phyloP scores from a whole-genome alignment of 495 filamentous ascomycete genomes.

The Aspergillus kassunensis region DNA sequence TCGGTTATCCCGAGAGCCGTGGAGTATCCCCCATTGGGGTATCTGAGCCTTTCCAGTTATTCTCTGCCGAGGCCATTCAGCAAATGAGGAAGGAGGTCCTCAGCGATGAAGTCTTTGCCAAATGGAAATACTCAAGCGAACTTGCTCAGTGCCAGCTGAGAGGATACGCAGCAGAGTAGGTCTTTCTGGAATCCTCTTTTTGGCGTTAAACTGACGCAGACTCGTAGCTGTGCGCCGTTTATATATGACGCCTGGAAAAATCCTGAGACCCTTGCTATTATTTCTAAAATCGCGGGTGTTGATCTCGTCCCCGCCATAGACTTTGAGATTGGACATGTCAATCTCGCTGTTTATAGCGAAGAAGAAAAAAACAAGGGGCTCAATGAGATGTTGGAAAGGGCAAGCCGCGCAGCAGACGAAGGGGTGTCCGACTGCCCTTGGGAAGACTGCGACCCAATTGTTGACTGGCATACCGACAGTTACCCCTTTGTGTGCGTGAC shows the following conservation, averaged over 20 bases:
- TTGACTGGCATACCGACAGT: constrained; percentile 70
- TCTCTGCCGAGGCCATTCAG: constrained; percentile 60
- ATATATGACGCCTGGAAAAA: constrained; percentile 68
- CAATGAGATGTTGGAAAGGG: constrained; percentile 31
- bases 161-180: constrained; percentile 65
- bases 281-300: constrained; percentile 71
- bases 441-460: constrained; percentile 62
- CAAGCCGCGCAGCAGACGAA: constrained; percentile 40
- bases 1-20: constrained; percentile 49
- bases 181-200: constrained; percentile 9
- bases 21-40: constrained; percentile 66
- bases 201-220: constrained; percentile 9
- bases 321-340: constrained; percentile 71
- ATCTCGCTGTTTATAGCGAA: constrained; percentile 58
- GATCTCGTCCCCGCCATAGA: constrained; percentile 68
- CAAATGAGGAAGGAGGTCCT: constrained; percentile 66
- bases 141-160: constrained; percentile 63
- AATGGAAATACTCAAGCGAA: constrained; percentile 61
- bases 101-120: constrained; percentile 57
- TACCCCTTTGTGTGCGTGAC: constrained; percentile 76
- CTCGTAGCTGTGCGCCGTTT: constrained; percentile 56
- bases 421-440: constrained; percentile 48
- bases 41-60: constrained; percentile 70
- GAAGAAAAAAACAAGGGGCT: constrained; percentile 50
- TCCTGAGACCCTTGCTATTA: constrained; percentile 57